Conservation (phyloP, 1,284 basidiomycete species). For the Rhodotorula sp. region DNA sequence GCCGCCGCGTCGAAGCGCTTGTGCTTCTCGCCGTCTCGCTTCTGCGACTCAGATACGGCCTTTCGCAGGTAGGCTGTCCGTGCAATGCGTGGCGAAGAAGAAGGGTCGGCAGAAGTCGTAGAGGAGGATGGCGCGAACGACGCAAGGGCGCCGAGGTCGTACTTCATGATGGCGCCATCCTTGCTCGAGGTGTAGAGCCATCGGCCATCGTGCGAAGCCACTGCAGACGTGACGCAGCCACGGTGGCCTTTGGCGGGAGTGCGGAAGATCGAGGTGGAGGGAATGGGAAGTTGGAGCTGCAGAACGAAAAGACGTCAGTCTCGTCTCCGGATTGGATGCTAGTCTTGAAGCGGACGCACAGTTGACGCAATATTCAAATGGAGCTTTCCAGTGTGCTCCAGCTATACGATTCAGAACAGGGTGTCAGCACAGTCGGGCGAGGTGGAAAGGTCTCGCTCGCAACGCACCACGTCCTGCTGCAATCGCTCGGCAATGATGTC, state of each 20-base stretch:
- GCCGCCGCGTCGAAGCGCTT: constrained; percentile 46
- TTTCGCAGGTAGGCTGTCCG: constrained; percentile 35
- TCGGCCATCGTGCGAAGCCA: constrained; percentile 65
- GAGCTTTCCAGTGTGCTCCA: constrained; percentile 79
- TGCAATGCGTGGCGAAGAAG: constrained; percentile 22
- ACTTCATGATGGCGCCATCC: constrained; percentile 78
- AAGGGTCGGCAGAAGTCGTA: not conserved
- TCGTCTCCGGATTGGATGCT: not conserved
- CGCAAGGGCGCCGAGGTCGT: constrained; percentile 58
- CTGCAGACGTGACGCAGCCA: constrained; percentile 71
- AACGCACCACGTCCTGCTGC: constrained; percentile 72
- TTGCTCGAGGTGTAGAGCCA: constrained; percentile 80
- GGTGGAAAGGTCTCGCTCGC: constrained; percentile 44
- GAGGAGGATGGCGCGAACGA: constrained; percentile 10
- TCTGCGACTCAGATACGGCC: constrained; percentile 14
- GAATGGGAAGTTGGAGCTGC: constrained; percentile 34
- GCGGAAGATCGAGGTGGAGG: constrained; percentile 30
- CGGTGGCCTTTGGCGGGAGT: constrained; percentile 63
- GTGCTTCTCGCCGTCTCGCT: constrained; percentile 25
- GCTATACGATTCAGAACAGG: constrained; percentile 28
- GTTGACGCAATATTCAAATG: constrained; percentile 73
- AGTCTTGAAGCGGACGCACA: constrained; percentile 52
- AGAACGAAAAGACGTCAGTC: not conserved
- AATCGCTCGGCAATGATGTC: constrained; percentile 86
- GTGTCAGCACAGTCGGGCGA: constrained; percentile 8